Conservation (phyloP, 2,329 filamentous ascomycete species). For the Westerdykella sp. region DNA sequence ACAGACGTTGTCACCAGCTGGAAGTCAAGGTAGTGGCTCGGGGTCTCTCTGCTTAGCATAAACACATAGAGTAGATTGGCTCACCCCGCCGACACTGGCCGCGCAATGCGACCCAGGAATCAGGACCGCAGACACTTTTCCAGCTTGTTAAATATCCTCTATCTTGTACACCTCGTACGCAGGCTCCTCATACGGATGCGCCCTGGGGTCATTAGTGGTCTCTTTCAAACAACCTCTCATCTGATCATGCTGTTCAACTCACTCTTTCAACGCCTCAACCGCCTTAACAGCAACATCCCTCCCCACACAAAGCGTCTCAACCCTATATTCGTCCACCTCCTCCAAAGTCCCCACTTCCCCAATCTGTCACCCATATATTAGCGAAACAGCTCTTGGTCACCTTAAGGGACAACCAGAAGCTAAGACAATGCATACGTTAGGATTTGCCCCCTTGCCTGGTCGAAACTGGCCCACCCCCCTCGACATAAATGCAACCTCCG, state of each 20-base stretch:
- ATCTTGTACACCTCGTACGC: constrained; percentile 44
- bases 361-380: constrained; percentile 34
- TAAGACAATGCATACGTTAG: constrained; percentile 36
- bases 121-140: constrained; percentile 10
- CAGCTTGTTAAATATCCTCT: constrained; percentile 30
- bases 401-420: neutral
- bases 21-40: neutral
- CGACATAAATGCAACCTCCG: constrained; percentile 39
- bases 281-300: constrained; percentile 52
- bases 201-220: constrained; percentile 19
- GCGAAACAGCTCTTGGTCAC: neutral
- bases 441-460: constrained; percentile 55
- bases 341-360: constrained; percentile 54
- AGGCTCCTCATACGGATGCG: constrained; percentile 43
- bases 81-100: too few species aligned
- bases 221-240: neutral
- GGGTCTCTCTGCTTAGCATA: neutral
- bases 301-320: constrained; percentile 58
- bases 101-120: too few species aligned
- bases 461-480: constrained; percentile 60
- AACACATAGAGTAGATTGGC: neutral
- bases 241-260: constrained; percentile 21
- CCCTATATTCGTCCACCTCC: constrained; percentile 53
- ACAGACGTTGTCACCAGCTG: constrained; percentile 26
- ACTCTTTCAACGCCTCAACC: constrained; percentile 61